A percentile compares a stretch with the other conserved stretches of the same genome.
Conservation (phyloP, 2,329 filamentous ascomycete species). For the Lachnellula occidentalis region DNA sequence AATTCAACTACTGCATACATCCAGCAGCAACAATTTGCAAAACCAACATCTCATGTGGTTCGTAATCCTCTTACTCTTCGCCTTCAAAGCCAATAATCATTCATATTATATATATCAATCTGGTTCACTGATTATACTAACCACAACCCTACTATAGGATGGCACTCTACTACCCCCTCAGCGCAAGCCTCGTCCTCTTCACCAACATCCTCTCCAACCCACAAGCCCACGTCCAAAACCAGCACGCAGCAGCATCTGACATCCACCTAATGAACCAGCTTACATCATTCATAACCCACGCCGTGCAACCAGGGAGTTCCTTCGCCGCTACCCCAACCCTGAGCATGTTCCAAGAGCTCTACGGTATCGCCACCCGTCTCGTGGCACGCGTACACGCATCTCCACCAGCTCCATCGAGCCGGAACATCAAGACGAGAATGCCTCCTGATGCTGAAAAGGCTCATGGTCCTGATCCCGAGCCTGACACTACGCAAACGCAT, state of each 20-base stretch:
- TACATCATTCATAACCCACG: slow-evolving; percentile 9
- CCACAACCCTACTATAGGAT: slow-evolving; percentile 6
- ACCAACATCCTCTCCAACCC: slow-evolving; percentile 94
- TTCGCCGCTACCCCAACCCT: slow-evolving; percentile 12
- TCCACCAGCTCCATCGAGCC: background rate
- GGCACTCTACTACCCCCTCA: slow-evolving; percentile 76
- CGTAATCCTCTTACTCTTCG: slow-evolving; percentile 1
- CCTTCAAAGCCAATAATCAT: slow-evolving; percentile 5
- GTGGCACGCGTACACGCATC: slow-evolving; percentile 3
- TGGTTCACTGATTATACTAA: too few species aligned
- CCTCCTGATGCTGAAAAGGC: slow-evolving; percentile 6
- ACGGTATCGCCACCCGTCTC: slow-evolving; percentile 12
- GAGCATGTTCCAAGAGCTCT: slow-evolving; percentile 13
- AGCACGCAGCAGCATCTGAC: too few species aligned
- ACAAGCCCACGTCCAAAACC: slow-evolving; percentile 73
- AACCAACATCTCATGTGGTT: slow-evolving; percentile 15
- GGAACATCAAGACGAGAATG: slow-evolving; percentile 1
- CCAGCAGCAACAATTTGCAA: slow-evolving; percentile 12
- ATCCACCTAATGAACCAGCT: slow-evolving; percentile 84
- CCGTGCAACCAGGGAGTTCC: slow-evolving; percentile 8
- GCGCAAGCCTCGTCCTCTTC: slow-evolving; percentile 84
- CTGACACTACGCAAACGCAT: background rate
- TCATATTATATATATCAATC: background rate
- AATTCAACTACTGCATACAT: slow-evolving; percentile 15
- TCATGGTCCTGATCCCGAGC: background rate